Conservation (phyloP, 495 filamentous ascomycete genomes). For the Daldinia loculata region DNA sequence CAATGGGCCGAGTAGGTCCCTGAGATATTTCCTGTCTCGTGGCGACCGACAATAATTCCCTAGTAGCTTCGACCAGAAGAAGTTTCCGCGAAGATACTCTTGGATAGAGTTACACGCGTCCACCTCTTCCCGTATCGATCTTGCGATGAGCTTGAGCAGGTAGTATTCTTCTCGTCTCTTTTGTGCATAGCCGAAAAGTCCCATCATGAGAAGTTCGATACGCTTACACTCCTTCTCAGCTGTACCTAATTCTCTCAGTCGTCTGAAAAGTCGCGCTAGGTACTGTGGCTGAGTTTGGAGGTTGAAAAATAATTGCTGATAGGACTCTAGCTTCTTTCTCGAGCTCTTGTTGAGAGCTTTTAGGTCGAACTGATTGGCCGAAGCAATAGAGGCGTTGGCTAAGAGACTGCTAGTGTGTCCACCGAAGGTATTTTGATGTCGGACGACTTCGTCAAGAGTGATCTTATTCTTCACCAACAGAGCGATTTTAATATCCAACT, state of each 20-base stretch:
- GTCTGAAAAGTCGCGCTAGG: constrained; percentile 84
- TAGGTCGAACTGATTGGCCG: constrained; percentile 91
- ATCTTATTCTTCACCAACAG: constrained; percentile 99
- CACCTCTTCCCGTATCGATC: constrained; percentile 87
- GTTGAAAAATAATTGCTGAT: constrained; percentile 97
- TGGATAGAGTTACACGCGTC: constrained; percentile 75
- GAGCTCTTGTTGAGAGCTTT: constrained; percentile 98
- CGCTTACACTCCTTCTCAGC: constrained; percentile 92
- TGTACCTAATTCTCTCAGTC: constrained; percentile 82
- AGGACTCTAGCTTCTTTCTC: constrained; percentile 90
- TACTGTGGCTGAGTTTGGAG: constrained; percentile 98
- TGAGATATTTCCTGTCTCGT: constrained; percentile 89
- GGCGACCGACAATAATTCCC: constrained; percentile 90
- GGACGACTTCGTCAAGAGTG: constrained; percentile 96
- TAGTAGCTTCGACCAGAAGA: constrained; percentile 91
- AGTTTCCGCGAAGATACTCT: constrained; percentile 88
- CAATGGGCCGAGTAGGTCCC: constrained; percentile 81
- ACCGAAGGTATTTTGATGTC: constrained; percentile 95
- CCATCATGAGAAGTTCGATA: constrained; percentile 94
- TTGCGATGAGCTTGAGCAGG: constrained; percentile 84
- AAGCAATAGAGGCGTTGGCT: constrained; percentile 85
- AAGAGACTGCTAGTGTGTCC: constrained; percentile 88
- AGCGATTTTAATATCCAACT: constrained; percentile 98
- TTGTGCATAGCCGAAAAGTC: constrained; percentile 95
- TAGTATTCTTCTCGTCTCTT: constrained; percentile 98